Conservation (phyloP, 495 filamentous ascomycete genomes). For the Cercophora sp. region DNA sequence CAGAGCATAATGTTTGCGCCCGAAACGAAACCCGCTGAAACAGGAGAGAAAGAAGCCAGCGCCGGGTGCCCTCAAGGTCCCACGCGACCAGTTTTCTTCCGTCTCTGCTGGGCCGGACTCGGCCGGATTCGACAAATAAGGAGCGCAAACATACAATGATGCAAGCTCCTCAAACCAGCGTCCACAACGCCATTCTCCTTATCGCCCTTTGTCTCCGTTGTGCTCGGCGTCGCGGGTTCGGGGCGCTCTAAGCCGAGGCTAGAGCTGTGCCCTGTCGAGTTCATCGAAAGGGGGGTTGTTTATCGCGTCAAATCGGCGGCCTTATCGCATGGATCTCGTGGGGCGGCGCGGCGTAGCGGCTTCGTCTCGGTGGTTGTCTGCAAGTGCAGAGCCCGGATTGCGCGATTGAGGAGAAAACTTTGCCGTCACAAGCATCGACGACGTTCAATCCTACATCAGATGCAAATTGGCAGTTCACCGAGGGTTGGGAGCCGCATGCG, state of each 20-base stretch:
- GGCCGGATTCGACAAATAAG: neutral
- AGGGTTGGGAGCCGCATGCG: neutral
- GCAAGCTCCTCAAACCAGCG: constrained; percentile 65
- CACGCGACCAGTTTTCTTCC: neutral
- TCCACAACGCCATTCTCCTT: constrained; percentile 53
- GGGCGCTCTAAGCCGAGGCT: constrained; percentile 30
- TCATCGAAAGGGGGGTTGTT: constrained; percentile 21
- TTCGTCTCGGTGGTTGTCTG: neutral
- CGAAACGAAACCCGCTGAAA: too few species aligned
- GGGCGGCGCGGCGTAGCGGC: neutral
- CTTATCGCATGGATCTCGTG: neutral
- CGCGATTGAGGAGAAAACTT: neutral
- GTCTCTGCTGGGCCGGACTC: neutral
- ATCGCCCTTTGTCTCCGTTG: neutral
- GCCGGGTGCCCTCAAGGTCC: too few species aligned
- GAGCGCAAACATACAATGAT: constrained; percentile 59
- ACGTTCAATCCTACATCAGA: neutral
- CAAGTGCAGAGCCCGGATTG: neutral
- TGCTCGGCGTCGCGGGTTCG: constrained; percentile 16
- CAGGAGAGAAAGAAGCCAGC: too few species aligned
- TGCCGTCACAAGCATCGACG: neutral
- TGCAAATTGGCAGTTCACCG: neutral
- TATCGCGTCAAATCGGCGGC: constrained; percentile 9
- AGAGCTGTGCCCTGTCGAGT: constrained; percentile 21
- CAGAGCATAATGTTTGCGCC: too few species aligned